Evolutionary conservation across 2,329 filamentous ascomycete genomes (phyloP).

Genomic region (Colletotrichum lini): DNA sequence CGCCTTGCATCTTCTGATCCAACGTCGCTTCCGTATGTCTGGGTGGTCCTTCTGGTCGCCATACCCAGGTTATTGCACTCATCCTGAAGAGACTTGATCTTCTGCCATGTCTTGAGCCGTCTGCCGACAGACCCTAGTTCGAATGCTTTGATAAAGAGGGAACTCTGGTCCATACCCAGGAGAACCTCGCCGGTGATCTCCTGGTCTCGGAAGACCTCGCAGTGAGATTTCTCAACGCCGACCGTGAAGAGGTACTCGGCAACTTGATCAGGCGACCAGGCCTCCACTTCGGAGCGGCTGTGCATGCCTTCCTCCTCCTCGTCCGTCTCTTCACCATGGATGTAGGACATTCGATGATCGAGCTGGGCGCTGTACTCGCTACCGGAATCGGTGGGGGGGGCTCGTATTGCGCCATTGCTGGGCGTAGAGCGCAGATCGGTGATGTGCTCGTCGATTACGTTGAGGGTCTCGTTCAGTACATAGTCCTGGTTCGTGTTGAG

Average conservation of each 20-base stretch:
- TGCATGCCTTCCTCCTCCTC: constrained; percentile 86
- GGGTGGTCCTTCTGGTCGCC: constrained; percentile 66
- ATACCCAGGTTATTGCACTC: constrained; percentile 75
- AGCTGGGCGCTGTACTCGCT: constrained; percentile 91
- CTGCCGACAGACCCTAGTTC: constrained; percentile 92
- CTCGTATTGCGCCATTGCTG: constrained; percentile 66
- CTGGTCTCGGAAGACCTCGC: constrained; percentile 94
- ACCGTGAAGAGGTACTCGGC: constrained; percentile 89
- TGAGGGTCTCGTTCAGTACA: constrained; percentile 94
- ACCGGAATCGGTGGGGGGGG: constrained; percentile 79
- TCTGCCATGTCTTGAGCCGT: constrained; percentile 95
- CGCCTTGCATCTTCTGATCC: constrained; percentile 68
- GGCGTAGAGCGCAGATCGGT: constrained; percentile 80
- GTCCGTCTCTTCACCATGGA: constrained; percentile 94
- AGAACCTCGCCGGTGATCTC: constrained; percentile 96
- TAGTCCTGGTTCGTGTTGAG: constrained; percentile 70
- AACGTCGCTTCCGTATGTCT: constrained; percentile 71
- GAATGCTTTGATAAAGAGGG: constrained; percentile 95
- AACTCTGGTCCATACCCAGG: constrained; percentile 94
- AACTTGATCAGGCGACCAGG: constrained; percentile 86
- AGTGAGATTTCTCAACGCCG: constrained; percentile 90
- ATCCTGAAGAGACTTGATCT: constrained; percentile 91
- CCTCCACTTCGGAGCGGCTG: constrained; percentile 79
- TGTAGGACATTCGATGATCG: constrained; percentile 86
- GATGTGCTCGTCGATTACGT: constrained; percentile 97